Percentiles rank a stretch among this genome's conserved stretches.
These are phyloP conservation scores for Cronartium quercuum DNA, from an alignment of 1,284 basidiomycete genomes.

Conservation along the genomic window DNA sequence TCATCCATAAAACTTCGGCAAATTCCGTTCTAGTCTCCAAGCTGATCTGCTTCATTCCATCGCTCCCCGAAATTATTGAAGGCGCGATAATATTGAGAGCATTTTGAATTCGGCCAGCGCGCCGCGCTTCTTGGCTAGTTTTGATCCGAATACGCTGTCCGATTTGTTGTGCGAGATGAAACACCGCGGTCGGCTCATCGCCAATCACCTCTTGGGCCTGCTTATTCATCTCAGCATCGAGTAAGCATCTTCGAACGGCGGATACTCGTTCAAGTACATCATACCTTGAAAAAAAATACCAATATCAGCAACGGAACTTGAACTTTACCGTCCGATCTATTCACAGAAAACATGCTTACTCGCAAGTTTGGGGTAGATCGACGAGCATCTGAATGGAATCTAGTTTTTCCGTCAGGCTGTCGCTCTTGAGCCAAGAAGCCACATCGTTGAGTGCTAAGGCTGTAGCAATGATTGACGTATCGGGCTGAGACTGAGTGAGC, in stretches of 20 bases:
- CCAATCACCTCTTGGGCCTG: slow-evolving; percentile 69
- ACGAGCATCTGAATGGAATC: slow-evolving; percentile 23
- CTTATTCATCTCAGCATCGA: slow-evolving; percentile 62
- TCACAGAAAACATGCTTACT: slow-evolving; percentile 54
- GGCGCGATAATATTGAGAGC: slow-evolving; percentile 77
- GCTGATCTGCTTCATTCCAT: slow-evolving; percentile 38
- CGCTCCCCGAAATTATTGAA: slow-evolving; percentile 61
- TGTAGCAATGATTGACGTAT: slow-evolving; percentile 40
- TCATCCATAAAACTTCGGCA: slow-evolving; percentile 80
- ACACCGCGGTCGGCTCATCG: slow-evolving; percentile 58
- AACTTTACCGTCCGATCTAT: slow-evolving; percentile 40
- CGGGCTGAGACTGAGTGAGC: slow-evolving; percentile 40
- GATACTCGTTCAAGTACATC: slow-evolving; percentile 67
- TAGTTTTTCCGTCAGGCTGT: neutral
- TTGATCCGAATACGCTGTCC: slow-evolving; percentile 67
- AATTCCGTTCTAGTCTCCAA: slow-evolving; percentile 70
- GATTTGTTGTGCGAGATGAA: slow-evolving; percentile 56
- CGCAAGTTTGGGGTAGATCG: slow-evolving; percentile 58
- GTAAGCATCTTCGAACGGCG: slow-evolving; percentile 73
- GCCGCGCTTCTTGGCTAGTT: slow-evolving; percentile 68
- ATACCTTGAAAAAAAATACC: slow-evolving; percentile 57
- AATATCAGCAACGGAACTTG: neutral
- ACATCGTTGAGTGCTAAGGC: slow-evolving; percentile 29
- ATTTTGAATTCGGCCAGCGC: slow-evolving; percentile 65
- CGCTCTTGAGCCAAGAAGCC: slow-evolving; percentile 2